Base-by-base conservation (phyloP, 2,329 filamentous ascomycete species). In the Rhynchosporium agropyri region DNA sequence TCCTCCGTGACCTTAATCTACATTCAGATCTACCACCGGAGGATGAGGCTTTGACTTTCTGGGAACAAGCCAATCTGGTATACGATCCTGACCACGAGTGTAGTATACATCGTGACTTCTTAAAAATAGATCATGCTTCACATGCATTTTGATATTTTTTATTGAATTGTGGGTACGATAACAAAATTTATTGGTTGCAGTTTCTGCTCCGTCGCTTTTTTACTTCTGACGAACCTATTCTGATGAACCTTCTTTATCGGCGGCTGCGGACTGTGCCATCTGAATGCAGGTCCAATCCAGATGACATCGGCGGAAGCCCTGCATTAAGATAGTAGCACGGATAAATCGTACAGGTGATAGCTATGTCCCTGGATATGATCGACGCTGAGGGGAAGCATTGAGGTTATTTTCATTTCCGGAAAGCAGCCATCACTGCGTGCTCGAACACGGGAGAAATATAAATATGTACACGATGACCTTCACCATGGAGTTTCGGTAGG, bases 391-490 rank as follows among this genome's bases (percentile, higher is more conserved):
- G 42, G 40, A 57, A 31, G 40, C 33, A 12, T 36, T 57, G 40
- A 57, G 54, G 26, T 57, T 55, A 9, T 15, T 13, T 20, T 57
- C 54, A 57, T 57, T 45, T 45, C 54, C 54, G 51, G 54, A 43
- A 40, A 57, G 54, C 20, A 57, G 54, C 28, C 54, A 57, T 13
- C 38, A 26, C 13, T 36, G 12, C 5, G 12, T 5, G 6, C 40
- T 45, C 42, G 12, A 36, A 15, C 3, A 29, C 9, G 33, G 33
- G 6, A 10, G 33, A 36, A 6, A 36, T 10, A 5, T 36, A 36
- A 29, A 5, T 57, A 45, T 31, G 43, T 45, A 57, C 29, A 46
- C 2, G 53, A 13, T 28, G 12, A n/a, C 31, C 40, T 0, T 26
- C 28, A 9, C 8, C 40, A 7, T 54, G 7, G 6, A 31, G 20